Base-by-base conservation (phyloP, 208 protist genomes). In the Zelonia costaricensis region DNA sequence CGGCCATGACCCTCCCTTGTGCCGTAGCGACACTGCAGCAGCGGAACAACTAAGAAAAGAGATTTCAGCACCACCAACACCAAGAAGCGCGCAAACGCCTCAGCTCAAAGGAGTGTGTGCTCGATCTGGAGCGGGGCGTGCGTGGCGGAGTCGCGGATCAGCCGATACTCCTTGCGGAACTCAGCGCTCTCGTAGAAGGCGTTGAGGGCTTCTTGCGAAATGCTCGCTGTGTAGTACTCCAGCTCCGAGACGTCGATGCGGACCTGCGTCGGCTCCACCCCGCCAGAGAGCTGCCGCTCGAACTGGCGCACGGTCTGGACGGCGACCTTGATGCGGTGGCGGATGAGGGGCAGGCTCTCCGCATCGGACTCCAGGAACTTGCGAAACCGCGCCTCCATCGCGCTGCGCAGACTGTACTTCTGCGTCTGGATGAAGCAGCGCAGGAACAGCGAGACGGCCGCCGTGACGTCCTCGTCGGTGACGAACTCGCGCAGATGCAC, bases 341-440 rank as follows among this genome's bases (percentile, higher is more conserved):
- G 91, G 40, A 96, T 89, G 38, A 96, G 79, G 30, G 85, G 91
- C 16, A 96, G 70, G 13, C 83, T 86, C 75, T 96, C 87, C 55
- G 78, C 87, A 54, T 94, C 91, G 0, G 84, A 81, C 53, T 96
- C 87, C 43, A 94, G 80, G 71, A 94, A 96, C 69, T 85, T 87
- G 42, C 80, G 80, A 74, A 96, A 94, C 47, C 84, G 75, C 35
- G 70, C 81, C 76, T 94, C 86, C 86, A 96, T 92, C 40, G 88
- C 78, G 52, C 78, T 88, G 53, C 91, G 87, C 78, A 93, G 79
- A 69, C 86, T 93, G 72, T 96, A 96, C 69, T 96, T 96, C 49
- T 97, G 98, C 23, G 97, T 97, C 27, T 93, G 83, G 40, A 99
- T 98, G 69, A 99, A 99, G 54, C 94, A 98, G 12, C 98, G 90